These are phyloP conservation scores for Litchi chinensis DNA, from an alignment of 345 rosid species.

Conservation along the genomic window DNA sequence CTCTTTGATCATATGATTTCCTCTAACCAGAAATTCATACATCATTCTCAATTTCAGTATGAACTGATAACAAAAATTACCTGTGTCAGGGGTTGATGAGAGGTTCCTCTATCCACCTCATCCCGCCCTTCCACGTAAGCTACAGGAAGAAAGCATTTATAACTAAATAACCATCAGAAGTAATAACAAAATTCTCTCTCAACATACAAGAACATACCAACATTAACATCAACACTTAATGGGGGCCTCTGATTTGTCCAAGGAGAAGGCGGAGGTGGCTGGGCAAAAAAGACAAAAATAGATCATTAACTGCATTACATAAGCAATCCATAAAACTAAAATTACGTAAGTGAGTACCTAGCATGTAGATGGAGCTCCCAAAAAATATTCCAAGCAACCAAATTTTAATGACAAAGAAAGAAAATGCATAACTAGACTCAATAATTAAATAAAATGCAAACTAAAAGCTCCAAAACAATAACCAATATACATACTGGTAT, in stretches of 20 bases:
- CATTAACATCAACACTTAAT: slow-evolving; percentile 81
- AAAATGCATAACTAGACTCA: neutral
- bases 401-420: neutral
- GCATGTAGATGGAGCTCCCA: neutral
- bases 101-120: slow-evolving; percentile 74
- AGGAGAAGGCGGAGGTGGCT: slow-evolving; percentile 79
- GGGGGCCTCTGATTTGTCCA: slow-evolving; percentile 81
- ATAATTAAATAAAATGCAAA: neutral
- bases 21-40: slow-evolving; percentile 16
- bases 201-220: slow-evolving; percentile 62
- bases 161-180: slow-evolving; percentile 23
- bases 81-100: slow-evolving; percentile 79
- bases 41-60: slow-evolving; percentile 12
- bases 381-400: neutral
- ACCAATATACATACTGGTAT: neutral
- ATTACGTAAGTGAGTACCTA: neutral
- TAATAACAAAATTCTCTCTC: slow-evolving; percentile 11
- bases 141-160: slow-evolving; percentile 30
- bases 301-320: slow-evolving; percentile 10
- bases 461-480: neutral
- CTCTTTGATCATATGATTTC: slow-evolving; percentile 11
- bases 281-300: slow-evolving; percentile 26
- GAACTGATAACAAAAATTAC: slow-evolving; percentile 41
- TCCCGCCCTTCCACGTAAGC: slow-evolving; percentile 97
- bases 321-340: slow-evolving; percentile 8